Conservation (phyloP, 768 basidiomycete species). For the Suillus ampliporus region DNA sequence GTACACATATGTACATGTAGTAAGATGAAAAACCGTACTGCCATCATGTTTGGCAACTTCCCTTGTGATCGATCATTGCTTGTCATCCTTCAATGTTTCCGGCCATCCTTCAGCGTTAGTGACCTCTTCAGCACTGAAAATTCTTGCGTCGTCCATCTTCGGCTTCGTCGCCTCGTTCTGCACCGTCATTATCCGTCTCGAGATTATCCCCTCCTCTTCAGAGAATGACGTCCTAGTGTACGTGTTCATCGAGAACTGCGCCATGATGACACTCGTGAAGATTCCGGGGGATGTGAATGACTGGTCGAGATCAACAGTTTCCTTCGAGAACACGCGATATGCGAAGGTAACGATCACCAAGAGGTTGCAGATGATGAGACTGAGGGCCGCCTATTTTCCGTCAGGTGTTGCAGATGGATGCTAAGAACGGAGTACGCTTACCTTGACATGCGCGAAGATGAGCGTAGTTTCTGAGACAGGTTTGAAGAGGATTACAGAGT, state of each 20-base stretch:
- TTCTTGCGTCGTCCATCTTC: not conserved
- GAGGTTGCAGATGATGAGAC: constrained; percentile 34
- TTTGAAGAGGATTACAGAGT: constrained; percentile 16
- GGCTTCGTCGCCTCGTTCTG: not conserved
- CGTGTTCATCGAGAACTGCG: not conserved
- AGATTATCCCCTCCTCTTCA: not conserved
- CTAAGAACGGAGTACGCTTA: not conserved
- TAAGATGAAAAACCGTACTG: not conserved
- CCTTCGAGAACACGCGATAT: constrained; percentile 20
- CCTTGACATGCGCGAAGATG: constrained; percentile 30
- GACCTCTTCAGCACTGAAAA: not conserved
- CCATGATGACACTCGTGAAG: not conserved
- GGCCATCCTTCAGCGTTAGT: not conserved
- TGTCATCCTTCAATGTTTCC: not conserved
- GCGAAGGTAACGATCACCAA: constrained; percentile 32
- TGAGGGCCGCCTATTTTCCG: constrained; percentile 23
- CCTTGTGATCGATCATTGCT: not conserved
- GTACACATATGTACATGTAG: not conserved
- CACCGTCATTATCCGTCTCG: not conserved
- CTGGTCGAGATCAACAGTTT: constrained; percentile 14
- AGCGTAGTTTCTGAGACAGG: constrained; percentile 16
- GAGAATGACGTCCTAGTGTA: not conserved
- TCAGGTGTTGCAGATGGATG: not conserved
- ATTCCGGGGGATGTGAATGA: not conserved
- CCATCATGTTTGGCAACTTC: not conserved